Evolutionary conservation across 2,329 filamentous ascomycete genomes (phyloP), one percentile per base, ranked within the genome.

Genomic region (Stemphylium lycopersici): DNA sequence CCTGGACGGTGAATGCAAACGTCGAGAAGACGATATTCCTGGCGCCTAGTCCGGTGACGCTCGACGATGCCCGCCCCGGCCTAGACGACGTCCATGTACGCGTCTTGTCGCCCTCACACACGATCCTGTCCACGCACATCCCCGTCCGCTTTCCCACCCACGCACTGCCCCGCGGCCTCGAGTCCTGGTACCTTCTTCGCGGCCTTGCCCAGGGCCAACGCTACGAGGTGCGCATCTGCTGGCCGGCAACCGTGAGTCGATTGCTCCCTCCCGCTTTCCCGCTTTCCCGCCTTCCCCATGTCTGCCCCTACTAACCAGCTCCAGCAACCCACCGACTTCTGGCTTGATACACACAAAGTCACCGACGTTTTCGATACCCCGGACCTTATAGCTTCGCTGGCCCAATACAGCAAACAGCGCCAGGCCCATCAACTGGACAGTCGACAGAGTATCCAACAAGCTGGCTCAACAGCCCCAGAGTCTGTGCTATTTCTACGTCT

Each of bases 201-300:
- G 78, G 82, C 31, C 80, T 99, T 49, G 81, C 77, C n/a, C 83
- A 85, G 32, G 85, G 86, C 10, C 88, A 89, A 68, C 84, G 92
- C 62, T 97, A 98, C 80, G 95, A 99, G 79, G 84, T 96, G 43
- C 87, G 95, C 49, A 82, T 97, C 55, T 98, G 93, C 78, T 99
- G 93, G 93, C 83, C 91, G 56, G 95, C 95, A 36, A 95, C 89
- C 56, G 93, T 96, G 83, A 77, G 90, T 39, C 38, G 31, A 12
- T 29, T 10, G 38, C 37, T 48, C 41, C 45, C 52, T 24, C 38
- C 31, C 4, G 20, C 20, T 4, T 20, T 20, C 20, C 20, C 4
- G 20, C 20, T 4, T 20, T 20, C 20, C 20, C 4, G 36, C 31
- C 37, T n/a, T 31, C 37, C 5, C 4, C 36, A 18, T 11, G 56